A percentile compares a stretch with the other conserved stretches of the same genome.
phyloP scores from a whole-genome alignment of 2,329 filamentous ascomycete species.

The Fusarium tricinctum region DNA sequence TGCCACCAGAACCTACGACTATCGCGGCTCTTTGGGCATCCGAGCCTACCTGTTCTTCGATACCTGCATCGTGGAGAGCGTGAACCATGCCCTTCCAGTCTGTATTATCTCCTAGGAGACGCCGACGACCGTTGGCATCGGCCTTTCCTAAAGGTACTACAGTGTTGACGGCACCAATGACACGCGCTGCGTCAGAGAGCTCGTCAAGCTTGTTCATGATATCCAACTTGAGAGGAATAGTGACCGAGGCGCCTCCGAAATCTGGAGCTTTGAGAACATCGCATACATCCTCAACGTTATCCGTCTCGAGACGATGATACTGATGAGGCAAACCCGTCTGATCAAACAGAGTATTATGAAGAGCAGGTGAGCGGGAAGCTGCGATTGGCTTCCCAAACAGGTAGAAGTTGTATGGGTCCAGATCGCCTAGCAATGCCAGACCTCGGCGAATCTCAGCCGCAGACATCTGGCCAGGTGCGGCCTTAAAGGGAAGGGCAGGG shows the following conservation, averaged over 20 bases:
- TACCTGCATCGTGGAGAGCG: constrained; percentile 78
- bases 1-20: constrained; percentile 92
- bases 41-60: constrained; percentile 56
- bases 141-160: constrained; percentile 73
- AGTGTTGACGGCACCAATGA: constrained; percentile 95
- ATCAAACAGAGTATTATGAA: constrained; percentile 89
- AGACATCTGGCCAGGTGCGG: constrained; percentile 93
- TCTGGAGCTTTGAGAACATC: constrained; percentile 76
- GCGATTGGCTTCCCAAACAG: constrained; percentile 90
- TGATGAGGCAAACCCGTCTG: constrained; percentile 84
- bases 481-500: constrained; percentile 88
- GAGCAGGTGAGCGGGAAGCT: constrained; percentile 84
- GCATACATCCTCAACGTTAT: constrained; percentile 70
- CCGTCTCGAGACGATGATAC: constrained; percentile 85
- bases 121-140: constrained; percentile 59
- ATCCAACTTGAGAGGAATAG: constrained; percentile 93
- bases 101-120: constrained; percentile 89
- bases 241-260: constrained; percentile 95
- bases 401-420: constrained; percentile 82
- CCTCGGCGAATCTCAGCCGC: constrained; percentile 88
- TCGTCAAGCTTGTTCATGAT: constrained; percentile 86
- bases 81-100: constrained; percentile 95
- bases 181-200: constrained; percentile 80
- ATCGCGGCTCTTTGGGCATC: constrained; percentile 78
- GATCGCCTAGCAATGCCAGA: constrained; percentile 82